A percentile compares a stretch with the other conserved stretches of the same genome.
Evolutionary conservation across 768 basidiomycete genomes (phyloP).

Genomic region (Hysterangium stoloniferum): DNA sequence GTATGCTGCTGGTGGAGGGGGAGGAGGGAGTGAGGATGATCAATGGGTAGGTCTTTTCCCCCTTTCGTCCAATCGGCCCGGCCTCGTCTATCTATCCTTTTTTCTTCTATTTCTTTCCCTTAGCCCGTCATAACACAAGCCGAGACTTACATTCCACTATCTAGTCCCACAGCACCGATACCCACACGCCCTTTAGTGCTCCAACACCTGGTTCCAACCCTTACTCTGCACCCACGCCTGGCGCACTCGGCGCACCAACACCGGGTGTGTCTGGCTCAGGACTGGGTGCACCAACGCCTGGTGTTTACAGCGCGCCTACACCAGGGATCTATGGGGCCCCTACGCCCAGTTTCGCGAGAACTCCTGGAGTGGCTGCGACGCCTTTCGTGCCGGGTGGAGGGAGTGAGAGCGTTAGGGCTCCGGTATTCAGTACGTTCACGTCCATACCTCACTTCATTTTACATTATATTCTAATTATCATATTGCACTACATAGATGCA

Average conservation of each 20-base stretch:
- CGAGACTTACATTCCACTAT: too few species aligned
- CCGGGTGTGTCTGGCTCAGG: constrained; percentile 33
- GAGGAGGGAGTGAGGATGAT: constrained; percentile 5
- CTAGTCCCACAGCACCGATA: background rate
- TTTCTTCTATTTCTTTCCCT: background rate
- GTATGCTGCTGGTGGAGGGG: background rate
- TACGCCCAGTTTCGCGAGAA: constrained; percentile 9
- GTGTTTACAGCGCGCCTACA: constrained; percentile 19
- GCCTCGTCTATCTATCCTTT: background rate
- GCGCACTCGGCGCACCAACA: constrained; percentile 29
- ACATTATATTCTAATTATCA: constrained; percentile 37
- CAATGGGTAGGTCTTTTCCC: constrained; percentile 2
- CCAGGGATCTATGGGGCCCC: constrained; percentile 13
- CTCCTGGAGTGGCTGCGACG: constrained; percentile 8
- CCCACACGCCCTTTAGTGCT: constrained; percentile 3
- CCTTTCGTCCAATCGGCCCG: background rate
- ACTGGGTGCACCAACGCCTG: constrained; percentile 33
- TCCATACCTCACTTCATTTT: constrained; percentile 25
- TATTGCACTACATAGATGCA: constrained; percentile 21
- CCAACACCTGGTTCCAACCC: constrained; percentile 22
- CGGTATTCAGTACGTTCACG: background rate
- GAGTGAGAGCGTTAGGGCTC: constrained; percentile 1
- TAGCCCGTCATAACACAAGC: too few species aligned
- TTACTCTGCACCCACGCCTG: constrained; percentile 27
- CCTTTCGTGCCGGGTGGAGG: constrained; percentile 8